Evolutionary conservation across 148 eudicot species (phyloP).

Genomic region (Vaccinium myrtillus): DNA sequence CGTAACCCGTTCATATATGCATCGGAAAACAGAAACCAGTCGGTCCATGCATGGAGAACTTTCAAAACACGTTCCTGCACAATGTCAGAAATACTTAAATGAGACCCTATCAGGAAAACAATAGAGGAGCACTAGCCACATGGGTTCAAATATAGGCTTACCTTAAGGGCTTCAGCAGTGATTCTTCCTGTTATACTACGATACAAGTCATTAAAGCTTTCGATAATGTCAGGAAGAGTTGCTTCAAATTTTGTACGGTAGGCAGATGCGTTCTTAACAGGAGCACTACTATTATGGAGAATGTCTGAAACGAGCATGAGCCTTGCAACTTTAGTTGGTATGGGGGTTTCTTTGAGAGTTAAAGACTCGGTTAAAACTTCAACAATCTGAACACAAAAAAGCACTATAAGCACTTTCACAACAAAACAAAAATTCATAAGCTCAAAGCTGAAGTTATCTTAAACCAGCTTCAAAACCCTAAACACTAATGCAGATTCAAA

Average conservation of each 20-base stretch:
- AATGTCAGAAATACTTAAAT: slow-evolving; percentile 9
- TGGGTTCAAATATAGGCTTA: slow-evolving; percentile 18
- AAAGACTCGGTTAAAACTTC: slow-evolving; percentile 95
- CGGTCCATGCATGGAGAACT: slow-evolving; percentile 99
- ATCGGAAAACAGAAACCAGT: slow-evolving; percentile 98
- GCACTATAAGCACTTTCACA: slow-evolving; percentile 12
- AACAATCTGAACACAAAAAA: slow-evolving; percentile 58
- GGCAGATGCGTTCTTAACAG: slow-evolving; percentile 97
- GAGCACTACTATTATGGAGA: slow-evolving; percentile 97
- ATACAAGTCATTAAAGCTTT: slow-evolving; percentile 94
- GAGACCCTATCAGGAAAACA: not conserved
- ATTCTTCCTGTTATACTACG: slow-evolving; percentile 89
- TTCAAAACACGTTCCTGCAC: slow-evolving; percentile 89
- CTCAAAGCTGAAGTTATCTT: not conserved
- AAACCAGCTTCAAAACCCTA: not conserved
- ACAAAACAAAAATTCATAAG: not conserved
- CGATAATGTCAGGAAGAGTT: slow-evolving; percentile 81
- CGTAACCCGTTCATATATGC: slow-evolving; percentile 91
- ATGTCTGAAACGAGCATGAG: slow-evolving; percentile 98
- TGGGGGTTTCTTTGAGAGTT: slow-evolving; percentile 98
- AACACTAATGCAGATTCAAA: not conserved
- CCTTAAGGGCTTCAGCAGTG: slow-evolving; percentile 97
- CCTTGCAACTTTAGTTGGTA: slow-evolving; percentile 98
- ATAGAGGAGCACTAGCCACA: not conserved
- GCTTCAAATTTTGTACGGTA: slow-evolving; percentile 98